Base-by-base conservation (phyloP, 495 filamentous ascomycete genomes). In the Penicillium odoratum region DNA sequence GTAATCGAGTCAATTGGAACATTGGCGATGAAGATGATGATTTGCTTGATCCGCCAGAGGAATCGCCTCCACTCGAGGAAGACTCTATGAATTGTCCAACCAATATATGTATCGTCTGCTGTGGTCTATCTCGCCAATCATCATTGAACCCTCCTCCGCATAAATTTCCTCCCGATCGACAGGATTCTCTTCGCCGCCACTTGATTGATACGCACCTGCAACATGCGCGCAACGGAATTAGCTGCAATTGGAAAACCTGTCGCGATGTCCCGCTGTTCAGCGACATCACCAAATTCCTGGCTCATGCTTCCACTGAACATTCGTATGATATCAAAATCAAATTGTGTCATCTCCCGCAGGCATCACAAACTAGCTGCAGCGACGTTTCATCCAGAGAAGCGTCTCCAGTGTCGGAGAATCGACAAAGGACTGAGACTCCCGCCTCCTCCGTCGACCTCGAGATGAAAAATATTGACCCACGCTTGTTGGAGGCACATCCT, bases 91-190 rank as follows among this genome's bases (percentile, higher is more conserved):
- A 43, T 53, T 68, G 50, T 44, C 59, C 53, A 56, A 71, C 54
- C n/a, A 56, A 69, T 66, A 36, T 69, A 36, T 69, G 60, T 54
- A 72, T 69, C 40, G 66, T 72, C 38, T 69, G 52, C 59, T 68
- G 21, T 54, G 58, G 69, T 64, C 7, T 59, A 65, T 69, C 65
- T 36, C 56, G 60, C 44, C 57, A 49, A 47, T 70, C 56, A 44
- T 18, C 53, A 30, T 72, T 63, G 28, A 72, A 66, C 42, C 66
- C 58, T 61, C 63, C 60, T 68, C 66, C 57, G 38, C 52, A 70
- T 53, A 63, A 55, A 59, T 69, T 72, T 62, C 65, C 69, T 49
- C 29, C 61, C n/a, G 65, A 65, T 45, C 61, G 61, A 47, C 47
- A 38, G 38, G 67, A 70, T 49, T 69, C 67, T 60, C 67, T 72